Conservation (phyloP, 345 rosid genomes). For the Iberis pinnata region DNA sequence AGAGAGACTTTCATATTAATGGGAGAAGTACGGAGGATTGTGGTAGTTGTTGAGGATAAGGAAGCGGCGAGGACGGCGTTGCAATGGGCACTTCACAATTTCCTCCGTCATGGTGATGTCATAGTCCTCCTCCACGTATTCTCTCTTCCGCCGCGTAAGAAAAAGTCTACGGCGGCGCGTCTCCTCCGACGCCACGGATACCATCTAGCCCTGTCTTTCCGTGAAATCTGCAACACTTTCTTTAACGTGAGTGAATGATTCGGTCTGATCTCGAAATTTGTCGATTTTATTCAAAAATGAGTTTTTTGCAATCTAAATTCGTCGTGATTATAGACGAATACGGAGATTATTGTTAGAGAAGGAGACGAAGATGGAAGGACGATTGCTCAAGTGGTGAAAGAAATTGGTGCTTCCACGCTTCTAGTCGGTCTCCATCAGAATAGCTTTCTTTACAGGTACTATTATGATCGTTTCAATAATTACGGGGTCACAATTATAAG, state of each 20-base stretch:
- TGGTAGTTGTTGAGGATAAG: constrained; percentile 51
- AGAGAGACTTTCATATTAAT: background rate
- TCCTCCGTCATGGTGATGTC: constrained; percentile 45
- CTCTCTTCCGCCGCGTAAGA: constrained; percentile 37
- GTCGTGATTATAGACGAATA: constrained; percentile 42
- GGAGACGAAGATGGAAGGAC: constrained; percentile 66
- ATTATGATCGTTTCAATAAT: background rate
- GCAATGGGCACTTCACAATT: constrained; percentile 51
- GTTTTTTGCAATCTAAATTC: too few relatives aligned
- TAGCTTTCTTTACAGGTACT: constrained; percentile 85
- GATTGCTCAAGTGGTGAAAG: constrained; percentile 58
- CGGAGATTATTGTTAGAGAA: constrained; percentile 79
- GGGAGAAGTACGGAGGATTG: constrained; percentile 41
- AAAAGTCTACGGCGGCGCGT: constrained; percentile 35
- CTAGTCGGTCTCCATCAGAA: constrained; percentile 83
- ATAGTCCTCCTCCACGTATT: constrained; percentile 54
- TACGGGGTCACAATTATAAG: constrained; percentile 6
- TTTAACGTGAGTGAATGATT: constrained; percentile 33
- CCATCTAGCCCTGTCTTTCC: constrained; percentile 53
- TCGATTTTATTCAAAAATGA: too few relatives aligned
- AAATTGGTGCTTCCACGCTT: constrained; percentile 71
- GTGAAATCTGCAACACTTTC: constrained; percentile 44
- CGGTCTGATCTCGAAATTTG: constrained; percentile 1
- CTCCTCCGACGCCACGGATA: constrained; percentile 43
- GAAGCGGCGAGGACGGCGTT: constrained; percentile 49